phyloP scores from a whole-genome alignment of 2,329 filamentous ascomycete genomes.

The Chaetoscypha palmicola region DNA sequence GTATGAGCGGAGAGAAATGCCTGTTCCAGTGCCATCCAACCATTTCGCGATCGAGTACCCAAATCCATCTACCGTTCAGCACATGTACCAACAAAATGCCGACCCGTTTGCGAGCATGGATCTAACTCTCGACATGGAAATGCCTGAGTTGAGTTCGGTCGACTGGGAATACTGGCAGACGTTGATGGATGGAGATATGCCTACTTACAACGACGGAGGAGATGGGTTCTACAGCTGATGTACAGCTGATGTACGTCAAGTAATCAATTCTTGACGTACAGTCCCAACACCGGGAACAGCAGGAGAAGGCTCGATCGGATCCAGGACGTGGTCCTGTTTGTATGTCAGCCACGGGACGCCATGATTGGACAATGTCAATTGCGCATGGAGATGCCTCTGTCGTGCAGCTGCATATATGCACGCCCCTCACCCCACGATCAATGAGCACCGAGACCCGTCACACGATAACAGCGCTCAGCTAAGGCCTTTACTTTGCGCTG shows the following conservation, averaged over 20 bases:
- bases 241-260: too few species aligned
- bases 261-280: too few species aligned
- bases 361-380: not conserved
- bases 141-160: constrained; percentile 21
- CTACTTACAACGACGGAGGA: constrained; percentile 12
- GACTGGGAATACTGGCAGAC: constrained; percentile 31
- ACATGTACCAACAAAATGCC: not conserved
- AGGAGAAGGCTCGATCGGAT: not conserved
- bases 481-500: too few species aligned
- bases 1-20: not conserved
- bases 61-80: not conserved
- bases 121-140: constrained; percentile 14
- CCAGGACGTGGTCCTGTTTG: not conserved
- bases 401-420: not conserved
- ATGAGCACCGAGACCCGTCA: not conserved
- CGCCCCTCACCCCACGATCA: not conserved
- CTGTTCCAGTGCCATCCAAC: not conserved
- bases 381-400: not conserved
- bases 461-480: not conserved
- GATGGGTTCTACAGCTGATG: not conserved
- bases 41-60: constrained; percentile 1
- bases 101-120: constrained; percentile 11
- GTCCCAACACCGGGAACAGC: not conserved
- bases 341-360: not conserved
- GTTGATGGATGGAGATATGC: constrained; percentile 26